Conservation (phyloP, 75 land plant species). For the Cupressus sempervirens region DNA sequence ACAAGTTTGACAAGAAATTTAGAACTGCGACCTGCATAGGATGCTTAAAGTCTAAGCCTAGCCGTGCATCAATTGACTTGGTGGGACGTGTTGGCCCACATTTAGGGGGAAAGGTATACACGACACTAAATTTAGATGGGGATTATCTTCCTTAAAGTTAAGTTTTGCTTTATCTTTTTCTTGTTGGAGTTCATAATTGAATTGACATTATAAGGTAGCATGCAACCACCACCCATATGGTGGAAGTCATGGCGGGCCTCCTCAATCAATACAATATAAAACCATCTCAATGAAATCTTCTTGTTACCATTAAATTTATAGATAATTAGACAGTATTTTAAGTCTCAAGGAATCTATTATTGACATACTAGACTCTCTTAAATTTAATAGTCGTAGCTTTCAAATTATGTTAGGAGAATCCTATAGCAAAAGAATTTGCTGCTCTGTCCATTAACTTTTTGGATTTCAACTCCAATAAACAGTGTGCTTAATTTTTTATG, state of each 20-base stretch:
- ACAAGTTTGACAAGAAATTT: neutral
- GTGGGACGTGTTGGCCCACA: neutral
- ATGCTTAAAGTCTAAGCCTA: neutral
- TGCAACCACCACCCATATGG: neutral
- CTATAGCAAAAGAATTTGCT: neutral
- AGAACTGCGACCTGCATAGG: neutral
- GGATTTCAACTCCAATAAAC: neutral
- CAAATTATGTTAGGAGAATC: neutral
- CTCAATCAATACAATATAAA: neutral
- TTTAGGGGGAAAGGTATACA: neutral
- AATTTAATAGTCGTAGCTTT: neutral
- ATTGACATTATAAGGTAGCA: slow-evolving; percentile 1
- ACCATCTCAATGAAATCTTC: neutral
- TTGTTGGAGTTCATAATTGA: neutral
- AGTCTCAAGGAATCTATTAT: neutral
- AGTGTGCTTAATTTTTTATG: neutral
- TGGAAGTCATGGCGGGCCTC: slow-evolving; percentile 1
- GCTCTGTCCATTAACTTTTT: neutral
- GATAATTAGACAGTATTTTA: neutral
- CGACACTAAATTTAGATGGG: neutral
- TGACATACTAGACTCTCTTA: neutral
- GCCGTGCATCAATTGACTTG: neutral
- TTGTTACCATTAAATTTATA: neutral
- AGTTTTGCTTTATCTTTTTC: neutral
- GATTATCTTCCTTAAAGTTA: neutral